Conservation (phyloP, 2,329 filamentous ascomycete genomes). For the Penicillium sp. region DNA sequence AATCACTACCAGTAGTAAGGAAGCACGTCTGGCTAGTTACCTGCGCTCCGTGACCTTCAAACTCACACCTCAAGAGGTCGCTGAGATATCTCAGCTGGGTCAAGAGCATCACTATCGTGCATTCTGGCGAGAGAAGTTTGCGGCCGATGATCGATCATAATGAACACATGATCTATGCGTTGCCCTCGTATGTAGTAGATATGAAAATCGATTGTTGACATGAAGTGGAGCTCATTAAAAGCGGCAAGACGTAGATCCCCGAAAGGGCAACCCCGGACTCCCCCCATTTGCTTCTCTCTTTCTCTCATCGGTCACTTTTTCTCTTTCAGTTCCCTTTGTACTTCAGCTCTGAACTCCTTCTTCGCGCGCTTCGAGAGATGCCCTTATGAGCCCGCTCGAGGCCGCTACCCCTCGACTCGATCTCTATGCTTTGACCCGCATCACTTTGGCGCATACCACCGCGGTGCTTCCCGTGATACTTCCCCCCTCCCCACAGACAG, state of each 20-base stretch:
- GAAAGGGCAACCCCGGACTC: constrained; percentile 14
- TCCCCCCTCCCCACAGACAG: constrained; percentile 15
- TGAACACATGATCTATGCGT: background rate
- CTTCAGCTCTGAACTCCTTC: background rate
- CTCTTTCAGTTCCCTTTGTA: background rate
- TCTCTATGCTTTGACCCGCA: constrained; percentile 19
- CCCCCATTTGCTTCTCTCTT: constrained; percentile 1
- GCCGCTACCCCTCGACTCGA: constrained; percentile 17
- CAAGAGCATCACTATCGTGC: constrained; percentile 52
- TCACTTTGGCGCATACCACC: constrained; percentile 10
- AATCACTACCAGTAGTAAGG: constrained; percentile 62
- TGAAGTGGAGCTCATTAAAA: constrained; percentile 4
- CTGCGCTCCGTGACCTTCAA: constrained; percentile 57
- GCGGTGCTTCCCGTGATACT: background rate
- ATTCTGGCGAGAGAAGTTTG: constrained; percentile 54
- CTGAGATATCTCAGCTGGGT: constrained; percentile 52
- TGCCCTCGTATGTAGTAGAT: background rate
- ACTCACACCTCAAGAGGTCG: constrained; percentile 59
- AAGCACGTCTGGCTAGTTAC: constrained; percentile 60
- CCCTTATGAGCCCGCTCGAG: constrained; percentile 17
- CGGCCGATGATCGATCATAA: constrained; percentile 43
- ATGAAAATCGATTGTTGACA: background rate
- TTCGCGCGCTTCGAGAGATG: constrained; percentile 11
- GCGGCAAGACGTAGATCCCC: constrained; percentile 11
- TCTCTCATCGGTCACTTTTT: background rate